Evolutionary conservation across 805 yeast genomes (phyloP).

Genomic region (Yamadazyma sp.): DNA sequence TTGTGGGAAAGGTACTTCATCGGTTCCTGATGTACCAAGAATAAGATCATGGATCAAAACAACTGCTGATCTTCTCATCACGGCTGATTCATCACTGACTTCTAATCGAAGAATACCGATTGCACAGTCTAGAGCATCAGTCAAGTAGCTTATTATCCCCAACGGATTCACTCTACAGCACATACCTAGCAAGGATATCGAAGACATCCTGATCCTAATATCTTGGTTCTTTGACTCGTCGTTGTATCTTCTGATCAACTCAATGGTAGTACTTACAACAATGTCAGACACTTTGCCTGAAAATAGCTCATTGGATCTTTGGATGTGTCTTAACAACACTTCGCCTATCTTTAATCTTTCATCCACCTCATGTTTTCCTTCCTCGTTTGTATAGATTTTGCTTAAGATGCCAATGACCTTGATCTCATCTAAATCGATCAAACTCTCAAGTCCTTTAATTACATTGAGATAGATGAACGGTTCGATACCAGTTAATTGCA

Average conservation of each 20-base stretch:
- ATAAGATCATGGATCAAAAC: constrained; percentile 64
- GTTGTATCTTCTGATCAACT: constrained; percentile 30
- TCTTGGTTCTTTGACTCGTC: constrained; percentile 42
- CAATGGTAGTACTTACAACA: constrained; percentile 46
- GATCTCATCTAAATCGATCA: constrained; percentile 47
- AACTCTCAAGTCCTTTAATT: constrained; percentile 69
- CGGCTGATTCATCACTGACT: constrained; percentile 41
- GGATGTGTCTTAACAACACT: constrained; percentile 62
- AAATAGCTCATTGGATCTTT: constrained; percentile 47
- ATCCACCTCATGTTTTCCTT: constrained; percentile 45
- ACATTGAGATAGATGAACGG: constrained; percentile 86
- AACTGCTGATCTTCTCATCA: constrained; percentile 74
- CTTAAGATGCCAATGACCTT: constrained; percentile 39
- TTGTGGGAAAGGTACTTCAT: constrained; percentile 50
- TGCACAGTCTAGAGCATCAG: constrained; percentile 70
- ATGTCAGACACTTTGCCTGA: constrained; percentile 42
- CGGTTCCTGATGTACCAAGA: constrained; percentile 44
- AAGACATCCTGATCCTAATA: constrained; percentile 72
- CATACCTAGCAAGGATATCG: constrained; percentile 81
- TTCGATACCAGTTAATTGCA: constrained; percentile 71
- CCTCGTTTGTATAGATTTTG: constrained; percentile 35
- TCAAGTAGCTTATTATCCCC: constrained; percentile 49
- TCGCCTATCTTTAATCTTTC: constrained; percentile 82
- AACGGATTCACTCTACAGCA: constrained; percentile 59
- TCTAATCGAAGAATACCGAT: constrained; percentile 71